A percentile compares a stretch with the other conserved stretches of the same genome.
phyloP scores from a whole-genome alignment of 352 stramenopile species.

The Globisporangium camurandrum region DNA sequence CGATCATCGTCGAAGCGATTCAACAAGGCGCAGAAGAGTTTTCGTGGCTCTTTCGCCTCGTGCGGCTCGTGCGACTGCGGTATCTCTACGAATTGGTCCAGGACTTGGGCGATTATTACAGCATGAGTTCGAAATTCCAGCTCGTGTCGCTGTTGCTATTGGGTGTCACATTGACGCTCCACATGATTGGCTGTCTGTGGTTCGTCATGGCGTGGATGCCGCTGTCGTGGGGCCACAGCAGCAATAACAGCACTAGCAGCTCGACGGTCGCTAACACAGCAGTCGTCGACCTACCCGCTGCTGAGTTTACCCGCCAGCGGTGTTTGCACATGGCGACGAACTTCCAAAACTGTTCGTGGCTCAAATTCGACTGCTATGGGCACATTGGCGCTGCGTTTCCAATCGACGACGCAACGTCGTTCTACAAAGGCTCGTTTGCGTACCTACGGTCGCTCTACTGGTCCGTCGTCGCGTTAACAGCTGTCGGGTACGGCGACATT shows the following conservation, averaged over 20 bases:
- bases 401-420: conserved; percentile 23
- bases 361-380: conserved; percentile 62
- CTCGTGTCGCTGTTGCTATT: conserved; percentile 40
- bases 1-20: conserved; percentile 36
- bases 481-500: conserved; percentile 71
- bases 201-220: conserved; percentile 59
- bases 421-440: conserved; percentile 45
- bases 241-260: no score
- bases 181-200: conserved; percentile 60
- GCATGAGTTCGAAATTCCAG: conserved; percentile 54
- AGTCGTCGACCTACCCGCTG: background rate
- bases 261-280: background rate
- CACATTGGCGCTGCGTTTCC: conserved; percentile 46
- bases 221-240: conserved; percentile 7
- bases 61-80: conserved; percentile 44
- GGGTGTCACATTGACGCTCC: conserved; percentile 41
- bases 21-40: conserved; percentile 19
- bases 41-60: conserved; percentile 30
- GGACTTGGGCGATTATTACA: conserved; percentile 47
- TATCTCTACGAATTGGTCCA: conserved; percentile 29
- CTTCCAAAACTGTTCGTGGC: conserved; percentile 66
- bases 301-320: conserved; percentile 15
- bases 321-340: conserved; percentile 45
- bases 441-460: conserved; percentile 74
- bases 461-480: conserved; percentile 61